A percentile compares a stretch with the other conserved stretches of the same genome.
Evolutionary conservation across 164 flowering plant species (phyloP).

Genomic region (Saururus chinensis): DNA sequence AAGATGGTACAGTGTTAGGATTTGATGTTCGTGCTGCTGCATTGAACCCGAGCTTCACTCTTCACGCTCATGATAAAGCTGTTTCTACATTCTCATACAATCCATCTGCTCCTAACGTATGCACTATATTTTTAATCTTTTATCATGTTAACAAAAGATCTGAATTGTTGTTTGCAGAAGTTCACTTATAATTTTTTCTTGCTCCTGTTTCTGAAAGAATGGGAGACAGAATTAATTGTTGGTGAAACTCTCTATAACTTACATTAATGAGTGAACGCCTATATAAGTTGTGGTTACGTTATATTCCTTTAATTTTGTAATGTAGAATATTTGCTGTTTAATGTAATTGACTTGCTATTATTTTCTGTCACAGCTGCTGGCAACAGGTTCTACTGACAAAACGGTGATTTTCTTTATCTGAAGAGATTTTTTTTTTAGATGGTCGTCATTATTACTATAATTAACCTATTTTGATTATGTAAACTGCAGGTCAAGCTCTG

Average conservation of each 20-base stretch:
- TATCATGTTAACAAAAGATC: neutral
- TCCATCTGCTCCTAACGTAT: conserved; percentile 60
- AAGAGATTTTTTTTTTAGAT: neutral
- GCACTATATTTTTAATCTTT: neutral
- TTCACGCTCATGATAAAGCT: conserved; percentile 95
- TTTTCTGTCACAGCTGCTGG: conserved; percentile 54
- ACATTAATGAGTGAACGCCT: no score
- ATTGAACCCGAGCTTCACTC: conserved; percentile 63
- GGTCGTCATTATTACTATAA: neutral
- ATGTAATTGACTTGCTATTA: neutral
- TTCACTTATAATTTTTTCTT: no score
- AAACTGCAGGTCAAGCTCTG: conserved; percentile 65
- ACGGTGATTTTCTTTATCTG: conserved; percentile 27
- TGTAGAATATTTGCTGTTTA: neutral
- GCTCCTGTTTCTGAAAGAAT: neutral
- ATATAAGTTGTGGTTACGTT: no score
- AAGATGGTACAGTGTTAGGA: conserved; percentile 74
- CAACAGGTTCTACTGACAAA: conserved; percentile 85
- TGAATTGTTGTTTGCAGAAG: neutral
- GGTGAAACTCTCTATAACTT: neutral
- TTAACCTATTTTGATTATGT: neutral
- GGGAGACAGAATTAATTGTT: neutral
- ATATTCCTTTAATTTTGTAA: neutral
- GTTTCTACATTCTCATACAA: conserved; percentile 64
- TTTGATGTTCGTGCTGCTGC: conserved; percentile 69